Evolutionary conservation across 2,329 filamentous ascomycete species (phyloP), one percentile per base, ranked within the genome.

Genomic region (Microcera coccophila): DNA sequence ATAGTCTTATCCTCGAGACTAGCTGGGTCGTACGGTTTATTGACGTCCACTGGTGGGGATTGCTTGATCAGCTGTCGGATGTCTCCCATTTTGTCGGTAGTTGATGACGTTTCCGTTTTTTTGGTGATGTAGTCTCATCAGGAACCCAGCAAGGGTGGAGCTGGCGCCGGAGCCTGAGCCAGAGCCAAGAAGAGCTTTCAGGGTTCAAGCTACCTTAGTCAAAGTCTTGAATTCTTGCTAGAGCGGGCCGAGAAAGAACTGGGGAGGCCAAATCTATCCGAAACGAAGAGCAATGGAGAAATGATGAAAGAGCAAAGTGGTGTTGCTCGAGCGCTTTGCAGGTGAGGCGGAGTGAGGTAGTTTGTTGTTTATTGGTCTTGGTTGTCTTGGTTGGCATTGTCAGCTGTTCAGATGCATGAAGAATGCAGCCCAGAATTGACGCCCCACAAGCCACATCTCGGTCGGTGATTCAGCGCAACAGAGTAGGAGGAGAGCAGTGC

Each of bases 1-100:
- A 85, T 75, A 1, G 73, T 79, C 59, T 81, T 83, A 52, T 65
- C 70, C 7, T 64, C 63, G 24, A 82, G 65, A 44, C 65, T 71
- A 7, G 64, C 54, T 2, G 64, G 50, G 49, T 75, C 68, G 55
- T 72, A 76, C 2, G 71, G 65, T 24, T 59, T 55, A 12, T 61
- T 64, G 20, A 67, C 56, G 51, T 79, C 73, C 38, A 79, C 54
- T 8, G 74, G 73, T 8, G 60, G 53, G 14, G 73, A 76, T 49
- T 63, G 59, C 18, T 50, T 46, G 44, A 62, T 55, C 31, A 60
- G 45, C 11, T 41, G 33, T 20, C 42, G 50, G 35, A 61, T 42
- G 43, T 59, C 37, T 32, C 12, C n/a, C 29, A 32, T 32, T 32
- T 8, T 17, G 29, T 32, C 29, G 15, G 15, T 32, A 12, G 22